Evolutionary conservation across 768 basidiomycete genomes (phyloP).

Genomic region (Lactarius indigo): DNA sequence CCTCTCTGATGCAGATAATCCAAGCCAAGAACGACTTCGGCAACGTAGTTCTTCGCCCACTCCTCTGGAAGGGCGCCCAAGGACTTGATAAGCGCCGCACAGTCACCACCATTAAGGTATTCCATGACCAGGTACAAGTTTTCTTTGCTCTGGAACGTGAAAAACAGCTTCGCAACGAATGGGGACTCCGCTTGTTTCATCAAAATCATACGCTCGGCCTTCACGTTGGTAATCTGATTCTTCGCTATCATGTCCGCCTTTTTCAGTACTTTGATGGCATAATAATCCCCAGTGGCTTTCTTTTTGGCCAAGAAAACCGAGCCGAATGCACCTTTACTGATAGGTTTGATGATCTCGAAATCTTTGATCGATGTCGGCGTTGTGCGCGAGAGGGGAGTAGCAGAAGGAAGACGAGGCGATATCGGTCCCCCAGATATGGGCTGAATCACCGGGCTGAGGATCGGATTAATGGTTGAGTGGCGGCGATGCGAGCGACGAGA

Average conservation of each 20-base stretch:
- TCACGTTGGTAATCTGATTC: conserved; percentile 99
- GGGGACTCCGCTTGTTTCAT: conserved; percentile 99
- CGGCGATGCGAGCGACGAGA: conserved; percentile 61
- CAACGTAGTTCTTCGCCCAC: conserved; percentile 95
- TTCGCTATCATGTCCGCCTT: conserved; percentile 99
- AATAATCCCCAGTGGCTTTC: conserved; percentile 97
- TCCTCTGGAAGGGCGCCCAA: conserved; percentile 92
- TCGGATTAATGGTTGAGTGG: conserved; percentile 52
- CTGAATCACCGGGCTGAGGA: conserved; percentile 54
- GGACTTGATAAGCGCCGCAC: conserved; percentile 94
- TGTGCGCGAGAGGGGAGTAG: conserved; percentile 71
- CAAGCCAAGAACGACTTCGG: conserved; percentile 91
- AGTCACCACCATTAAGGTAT: conserved; percentile 97
- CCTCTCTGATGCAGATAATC: conserved; percentile 96
- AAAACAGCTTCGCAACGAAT: conserved; percentile 96
- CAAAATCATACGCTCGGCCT: conserved; percentile 98
- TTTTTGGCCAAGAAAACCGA: conserved; percentile 98
- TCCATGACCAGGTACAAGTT: conserved; percentile 99
- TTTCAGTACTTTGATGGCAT: conserved; percentile 99
- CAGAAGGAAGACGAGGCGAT: conserved; percentile 83
- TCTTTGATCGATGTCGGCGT: conserved; percentile 94
- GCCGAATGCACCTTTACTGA: conserved; percentile 97
- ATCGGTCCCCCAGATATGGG: conserved; percentile 55
- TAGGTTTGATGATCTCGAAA: conserved; percentile 99
- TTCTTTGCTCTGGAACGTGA: conserved; percentile 99